Conservation (phyloP, 2,329 filamentous ascomycete genomes). For the Tolypocladium capitatum region DNA sequence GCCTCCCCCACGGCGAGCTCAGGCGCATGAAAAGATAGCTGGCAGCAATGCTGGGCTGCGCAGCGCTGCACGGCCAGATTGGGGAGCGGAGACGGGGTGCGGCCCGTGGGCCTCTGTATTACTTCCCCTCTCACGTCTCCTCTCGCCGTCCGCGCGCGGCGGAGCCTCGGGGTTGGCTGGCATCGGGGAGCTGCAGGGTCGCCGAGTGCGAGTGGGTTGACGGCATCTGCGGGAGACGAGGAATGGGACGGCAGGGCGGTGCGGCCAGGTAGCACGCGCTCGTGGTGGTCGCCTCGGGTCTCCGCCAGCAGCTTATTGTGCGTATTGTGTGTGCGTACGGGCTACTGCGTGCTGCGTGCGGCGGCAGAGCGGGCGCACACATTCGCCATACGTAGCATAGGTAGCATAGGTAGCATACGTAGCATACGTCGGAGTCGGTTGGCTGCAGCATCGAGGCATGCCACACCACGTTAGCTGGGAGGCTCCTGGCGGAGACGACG, state of each 20-base stretch:
- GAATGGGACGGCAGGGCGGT: neutral
- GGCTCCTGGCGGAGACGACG: too few relatives aligned
- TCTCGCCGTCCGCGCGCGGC: conserved; percentile 3
- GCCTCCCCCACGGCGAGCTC: neutral
- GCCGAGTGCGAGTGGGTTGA: conserved; percentile 7
- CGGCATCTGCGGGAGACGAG: conserved; percentile 2
- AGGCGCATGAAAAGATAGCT: neutral
- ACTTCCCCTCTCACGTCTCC: conserved; percentile 1
- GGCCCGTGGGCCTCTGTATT: conserved; percentile 1
- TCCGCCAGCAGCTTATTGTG: neutral
- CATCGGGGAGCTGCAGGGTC: conserved; percentile 5
- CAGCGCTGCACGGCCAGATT: neutral
- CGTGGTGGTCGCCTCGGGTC: neutral
- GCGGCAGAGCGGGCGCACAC: too few relatives aligned
- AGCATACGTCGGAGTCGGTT: too few relatives aligned
- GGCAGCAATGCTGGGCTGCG: neutral
- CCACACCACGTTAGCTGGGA: neutral
- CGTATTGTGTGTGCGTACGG: neutral
- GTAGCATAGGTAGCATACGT: too few relatives aligned
- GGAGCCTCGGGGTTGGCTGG: conserved; percentile 4
- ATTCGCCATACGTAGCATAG: too few relatives aligned
- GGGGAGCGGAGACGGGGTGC: neutral
- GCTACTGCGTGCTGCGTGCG: too few relatives aligned
- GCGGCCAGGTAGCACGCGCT: neutral
- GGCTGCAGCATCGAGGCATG: neutral